Evolutionary conservation across 176 grass and related monocot species (phyloP), one percentile per base, ranked within the genome.

Genomic region (Pharus latifolius): DNA sequence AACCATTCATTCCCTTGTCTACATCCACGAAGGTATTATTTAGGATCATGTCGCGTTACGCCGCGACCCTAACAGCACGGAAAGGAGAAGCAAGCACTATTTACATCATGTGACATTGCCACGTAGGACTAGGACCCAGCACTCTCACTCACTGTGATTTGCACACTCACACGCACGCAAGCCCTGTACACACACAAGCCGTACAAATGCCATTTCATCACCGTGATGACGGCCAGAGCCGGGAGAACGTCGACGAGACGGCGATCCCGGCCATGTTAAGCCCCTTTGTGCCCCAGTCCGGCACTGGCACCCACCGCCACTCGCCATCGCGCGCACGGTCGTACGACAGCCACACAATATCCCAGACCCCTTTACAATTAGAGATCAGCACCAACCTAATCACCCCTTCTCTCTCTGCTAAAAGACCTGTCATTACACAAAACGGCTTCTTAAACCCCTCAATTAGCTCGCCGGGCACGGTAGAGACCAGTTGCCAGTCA

Each of bases 201-300:
- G 33, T 16, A 60, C 43, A 3, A 12, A 12, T 20, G 10, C 16
- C 6, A 17, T 7, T 12, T 53, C 38, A 5, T 7, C 1, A 16
- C 25, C 1, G 42, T 38, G 73, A 27, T 12, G 65, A 61, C 47
- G 86, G 84, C 90, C 95, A 99, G 44, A 99, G 81, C 0, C 90
- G 61, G 16, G 87, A 94, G 78, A 99, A 99, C 70, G 90, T 99
- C 6, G 95, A 91, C 3, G 95, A 99, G 57, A 99, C 67, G 53
- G 95, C 95, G 70, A 99, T 91, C 60, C 95, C 95, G 51, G 95
- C 90, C 90, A 99, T 91, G 87, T 94, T 99, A 44, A 99, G 80
- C 1, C 95, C 95, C 37, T 91, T 99, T 32, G 73, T 63, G 60
- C 95, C 90, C 40, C 75, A 94, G 56, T 99, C 95, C 10, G 95